Base-by-base conservation (phyloP, 2,329 filamentous ascomycete species). In the Hymenoscyphus salicellus region DNA sequence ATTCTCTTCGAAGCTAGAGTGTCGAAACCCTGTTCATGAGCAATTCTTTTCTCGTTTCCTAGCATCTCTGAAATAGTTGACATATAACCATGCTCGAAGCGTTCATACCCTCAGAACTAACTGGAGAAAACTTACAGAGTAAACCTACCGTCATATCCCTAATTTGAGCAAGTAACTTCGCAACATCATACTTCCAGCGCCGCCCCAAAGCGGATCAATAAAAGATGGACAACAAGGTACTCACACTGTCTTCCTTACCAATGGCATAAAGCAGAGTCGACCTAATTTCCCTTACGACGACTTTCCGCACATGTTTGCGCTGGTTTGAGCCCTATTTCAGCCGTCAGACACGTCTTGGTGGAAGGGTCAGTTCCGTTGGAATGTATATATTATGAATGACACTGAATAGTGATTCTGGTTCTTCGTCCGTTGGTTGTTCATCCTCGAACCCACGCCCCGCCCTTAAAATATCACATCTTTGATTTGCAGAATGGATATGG, bases 291-390 rank as follows among this genome's bases (percentile, higher is more conserved):
- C 56, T 41, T 55, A 55, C 32, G n/a, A 23, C 20, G 20, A 26
- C 6, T 3, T 17, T 36, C n/a, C 17, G 30, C 55, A 23, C 17
- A 33, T 32, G 17, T 17, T 28, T 33, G 67, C 55, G 63, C 46
- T 11, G 20, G 30, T 67, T 68, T 68, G 65, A 63, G 67, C 58
- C 49, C 26, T 62, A 64, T 52, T 23, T 20, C 46, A 14, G 2
- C 46, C n/a, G 46, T 23, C 10, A 52, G 46, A 38, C n/a, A 5
- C 10, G 8, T 52, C 46, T 52, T 52, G 46, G 46, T 20, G 23
- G 20, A 26, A 52, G 5, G 46, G 20, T 52, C 20, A 14, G 8
- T 10, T 52, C 20, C 46, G 46, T 26, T 52, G 11, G 3, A 26
- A 26, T 52, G 7, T 52, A 26, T 52, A 52, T 52, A 52, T 52